Base-by-base conservation (phyloP, 2,329 filamentous ascomycete genomes). In the Talaromyces atroroseus region DNA sequence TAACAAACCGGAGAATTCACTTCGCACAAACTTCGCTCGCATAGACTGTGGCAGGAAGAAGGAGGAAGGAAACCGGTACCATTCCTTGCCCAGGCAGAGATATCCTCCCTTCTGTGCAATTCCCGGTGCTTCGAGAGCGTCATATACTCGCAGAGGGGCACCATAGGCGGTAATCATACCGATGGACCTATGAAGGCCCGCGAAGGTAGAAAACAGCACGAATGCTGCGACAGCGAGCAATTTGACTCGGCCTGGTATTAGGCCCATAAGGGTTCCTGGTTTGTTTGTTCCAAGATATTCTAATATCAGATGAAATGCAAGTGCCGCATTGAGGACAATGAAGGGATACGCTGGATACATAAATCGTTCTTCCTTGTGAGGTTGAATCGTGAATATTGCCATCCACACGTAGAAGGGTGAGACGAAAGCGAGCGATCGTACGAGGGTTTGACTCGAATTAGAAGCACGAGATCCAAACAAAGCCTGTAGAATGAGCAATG, bases 341-440 rank as follows among this genome's bases (percentile, higher is more conserved):
- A 92, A 90, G 1, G 94, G 94, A 66, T 99, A 99, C 2, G 85
- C 89, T 0, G 94, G 94, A 66, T 96, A 99, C 92, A 99, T 97
- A 77, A 99, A 99, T 6, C 94, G 82, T 74, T 99, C 94, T 71
- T 99, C 94, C 68, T 99, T 99, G 75, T 99, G 94, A 16, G 94
- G 90, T 69, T 99, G 94, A 8, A 88, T 70, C 0, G 89, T 92
- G 75, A 99, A 97, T 60, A 97, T 94, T 3, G 75, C 82, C 26
- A 99, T 81, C 94, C 94, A 99, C 68, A 96, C 80, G 70, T 97
- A 99, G 72, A 97, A 95, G 0, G 94, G 94, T 0, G 83, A 76
- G 54, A 92, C 78, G 62, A 96, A 90, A 20, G 92, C 82, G 49
- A 95, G 66, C 10, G 87, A 89, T 36, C 91, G 86, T 55, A 95